phyloP scores from a whole-genome alignment of 2,329 filamentous ascomycete genomes.

The Neophaeococcomyces mojaviensis region DNA sequence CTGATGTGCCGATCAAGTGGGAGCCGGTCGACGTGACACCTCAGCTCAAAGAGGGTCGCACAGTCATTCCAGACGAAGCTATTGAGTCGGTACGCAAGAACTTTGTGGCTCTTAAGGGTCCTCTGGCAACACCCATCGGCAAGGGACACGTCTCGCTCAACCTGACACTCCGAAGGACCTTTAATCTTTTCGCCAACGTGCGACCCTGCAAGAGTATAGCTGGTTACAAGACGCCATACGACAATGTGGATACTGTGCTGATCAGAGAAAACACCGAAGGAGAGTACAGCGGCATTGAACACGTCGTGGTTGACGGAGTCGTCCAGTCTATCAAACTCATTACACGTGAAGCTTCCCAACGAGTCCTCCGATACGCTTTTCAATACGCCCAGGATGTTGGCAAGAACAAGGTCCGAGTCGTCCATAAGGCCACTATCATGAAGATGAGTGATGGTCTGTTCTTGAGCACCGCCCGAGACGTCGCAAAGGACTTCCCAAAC shows the following conservation, averaged over 20 bases:
- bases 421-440: conserved; percentile 99
- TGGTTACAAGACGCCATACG: conserved; percentile 97
- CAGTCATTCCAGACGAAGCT: conserved; percentile 82
- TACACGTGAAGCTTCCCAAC: conserved; percentile 83
- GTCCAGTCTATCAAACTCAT: conserved; percentile 99
- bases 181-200: conserved; percentile 99
- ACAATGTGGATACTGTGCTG: conserved; percentile 90
- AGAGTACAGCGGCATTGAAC: conserved; percentile 98
- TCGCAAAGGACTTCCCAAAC: conserved; percentile 90
- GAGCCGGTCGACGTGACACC: conserved; percentile 95
- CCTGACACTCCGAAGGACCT: conserved; percentile 94
- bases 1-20: conserved; percentile 94
- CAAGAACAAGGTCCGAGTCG: conserved; percentile 82
- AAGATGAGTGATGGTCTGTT: conserved; percentile 95
- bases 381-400: conserved; percentile 91
- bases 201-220: conserved; percentile 95
- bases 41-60: conserved; percentile 88
- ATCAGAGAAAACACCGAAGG: conserved; percentile 99
- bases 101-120: conserved; percentile 96
- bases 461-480: conserved; percentile 74
- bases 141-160: conserved; percentile 99
- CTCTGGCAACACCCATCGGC: conserved; percentile 91
- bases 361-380: conserved; percentile 94
- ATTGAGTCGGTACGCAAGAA: conserved; percentile 92
- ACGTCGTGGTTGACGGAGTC: conserved; percentile 93